Evolutionary conservation across 305 asterid species (phyloP).

Genomic region (Withania somnifera): DNA sequence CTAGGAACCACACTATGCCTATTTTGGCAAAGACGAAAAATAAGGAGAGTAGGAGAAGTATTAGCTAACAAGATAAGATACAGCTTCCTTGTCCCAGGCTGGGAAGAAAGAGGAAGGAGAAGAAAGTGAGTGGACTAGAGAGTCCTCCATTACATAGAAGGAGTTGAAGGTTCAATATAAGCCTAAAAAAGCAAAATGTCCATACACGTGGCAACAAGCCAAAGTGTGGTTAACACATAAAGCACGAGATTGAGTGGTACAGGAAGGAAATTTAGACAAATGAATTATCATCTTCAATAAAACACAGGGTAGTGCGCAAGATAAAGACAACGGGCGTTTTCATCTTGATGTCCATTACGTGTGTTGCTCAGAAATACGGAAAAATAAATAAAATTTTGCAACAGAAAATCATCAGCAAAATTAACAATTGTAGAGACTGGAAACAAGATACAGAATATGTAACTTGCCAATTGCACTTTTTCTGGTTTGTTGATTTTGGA

Average conservation of each 20-base stretch:
- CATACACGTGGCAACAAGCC: neutral
- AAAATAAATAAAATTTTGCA: neutral
- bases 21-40: neutral
- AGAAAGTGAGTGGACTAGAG: neutral
- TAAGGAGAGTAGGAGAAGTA: neutral
- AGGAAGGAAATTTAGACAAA: neutral
- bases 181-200: neutral
- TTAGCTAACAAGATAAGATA: neutral
- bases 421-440: neutral
- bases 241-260: neutral
- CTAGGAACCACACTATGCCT: neutral
- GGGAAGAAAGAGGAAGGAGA: neutral
- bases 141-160: neutral
- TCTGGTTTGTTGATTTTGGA: constrained; percentile 85
- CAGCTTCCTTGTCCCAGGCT: neutral
- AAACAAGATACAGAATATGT: constrained; percentile 10
- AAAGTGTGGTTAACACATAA: neutral
- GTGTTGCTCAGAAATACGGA: neutral
- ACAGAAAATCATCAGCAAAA: neutral
- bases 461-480: constrained; percentile 86
- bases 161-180: neutral
- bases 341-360: neutral
- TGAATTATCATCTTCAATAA: neutral
- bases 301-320: neutral
- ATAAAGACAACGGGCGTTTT: neutral